Base-by-base conservation (phyloP, 1,139 yeast species). In the Yamadazyma dushanensis region DNA sequence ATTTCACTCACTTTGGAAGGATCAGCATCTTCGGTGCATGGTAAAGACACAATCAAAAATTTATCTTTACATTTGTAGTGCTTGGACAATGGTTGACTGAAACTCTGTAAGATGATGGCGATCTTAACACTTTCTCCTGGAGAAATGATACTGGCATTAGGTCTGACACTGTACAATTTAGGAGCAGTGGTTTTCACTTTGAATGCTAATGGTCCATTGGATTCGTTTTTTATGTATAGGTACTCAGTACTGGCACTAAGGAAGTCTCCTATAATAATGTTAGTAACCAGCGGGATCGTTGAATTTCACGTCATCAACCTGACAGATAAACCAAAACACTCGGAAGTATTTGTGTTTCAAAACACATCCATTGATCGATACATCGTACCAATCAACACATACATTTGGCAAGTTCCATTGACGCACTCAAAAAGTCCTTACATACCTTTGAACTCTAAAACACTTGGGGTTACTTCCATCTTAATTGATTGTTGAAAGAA, bases 101-200 rank as follows among this genome's bases (percentile, higher is more conserved):
- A 73, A 8, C 96, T 96, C 60, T 90, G 90, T 46, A 89, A 80
- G 51, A 88, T 87, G 49, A 92, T 84, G 34, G 90, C 78, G 35
- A 92, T 86, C 40, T 83, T 79, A 37, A 81, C 68, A 9, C 81
- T 63, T 45, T 78, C 77, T 26, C 95, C 94, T 10, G 97, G 92
- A 27, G 70, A 73, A 39, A 92, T 72, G 27, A 83, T 65, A 18
- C 95, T 79, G 39, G 97, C 94, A 61, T 90, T 92, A 41, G 98
- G 98, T 64, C 96, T 83, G 37, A 92, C 97, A 62, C 96, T 87
- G 70, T 90, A 87, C 59, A 88, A 74, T 61, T 87, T 90, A 41
- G 99, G 99, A 10, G 97, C 97, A 8, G 99, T 92, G 33, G 99
- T 92, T 66, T 92, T 94, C 56, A 94, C 97, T 70, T 94, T 94